phyloP scores from a whole-genome alignment of 1,284 basidiomycete genomes.

The Rhodotorula sp. region DNA sequence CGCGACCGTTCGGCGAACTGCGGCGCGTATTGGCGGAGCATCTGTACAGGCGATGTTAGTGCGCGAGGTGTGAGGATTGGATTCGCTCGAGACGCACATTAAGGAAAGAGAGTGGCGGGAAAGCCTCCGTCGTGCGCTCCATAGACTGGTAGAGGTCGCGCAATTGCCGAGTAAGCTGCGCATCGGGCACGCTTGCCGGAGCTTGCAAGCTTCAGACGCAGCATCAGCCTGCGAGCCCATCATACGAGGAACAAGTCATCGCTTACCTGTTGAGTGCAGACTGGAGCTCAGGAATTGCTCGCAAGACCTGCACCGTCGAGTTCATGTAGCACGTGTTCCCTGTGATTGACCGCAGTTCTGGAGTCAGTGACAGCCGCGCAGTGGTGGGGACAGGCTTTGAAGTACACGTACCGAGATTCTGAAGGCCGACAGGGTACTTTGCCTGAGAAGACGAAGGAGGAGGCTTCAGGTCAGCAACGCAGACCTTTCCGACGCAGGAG shows the following conservation, averaged over 20 bases:
- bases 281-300: constrained; percentile 84
- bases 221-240: neutral
- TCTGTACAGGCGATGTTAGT: constrained; percentile 29
- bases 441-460: constrained; percentile 17
- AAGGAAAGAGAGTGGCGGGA: constrained; percentile 73
- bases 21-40: constrained; percentile 75
- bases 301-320: constrained; percentile 85
- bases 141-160: constrained; percentile 72
- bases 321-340: constrained; percentile 98
- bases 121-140: constrained; percentile 69
- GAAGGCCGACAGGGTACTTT: constrained; percentile 61
- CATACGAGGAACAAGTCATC: constrained; percentile 5
- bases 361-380: too few relatives aligned
- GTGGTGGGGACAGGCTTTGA: too few relatives aligned
- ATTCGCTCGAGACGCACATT: constrained; percentile 43
- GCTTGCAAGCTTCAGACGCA: neutral
- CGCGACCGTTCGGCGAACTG: constrained; percentile 81
- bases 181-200: constrained; percentile 47
- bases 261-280: constrained; percentile 62
- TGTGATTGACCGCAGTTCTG: neutral
- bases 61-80: neutral
- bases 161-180: constrained; percentile 57
- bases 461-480: neutral
- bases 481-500: neutral
- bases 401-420: constrained; percentile 40